phyloP scores from a whole-genome alignment of 2,329 filamentous ascomycete genomes.

The Aspergillus flavus region DNA sequence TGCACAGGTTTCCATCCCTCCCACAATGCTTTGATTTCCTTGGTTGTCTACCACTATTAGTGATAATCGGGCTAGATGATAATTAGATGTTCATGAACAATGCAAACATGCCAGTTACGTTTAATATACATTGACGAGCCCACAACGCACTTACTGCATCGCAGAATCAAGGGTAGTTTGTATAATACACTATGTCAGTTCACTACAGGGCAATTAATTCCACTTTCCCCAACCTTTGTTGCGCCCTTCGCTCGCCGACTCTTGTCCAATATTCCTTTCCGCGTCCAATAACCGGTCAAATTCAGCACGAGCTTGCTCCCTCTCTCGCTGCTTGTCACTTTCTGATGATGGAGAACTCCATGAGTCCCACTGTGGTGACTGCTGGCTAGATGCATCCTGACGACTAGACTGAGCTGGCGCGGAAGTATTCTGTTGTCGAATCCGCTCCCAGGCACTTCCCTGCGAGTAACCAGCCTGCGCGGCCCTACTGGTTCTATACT shows the following conservation, averaged over 20 bases:
- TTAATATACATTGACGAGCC: not conserved
- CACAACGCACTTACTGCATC: not conserved
- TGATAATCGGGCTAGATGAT: not conserved
- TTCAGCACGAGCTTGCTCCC: slow-evolving; percentile 45
- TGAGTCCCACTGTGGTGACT: not conserved
- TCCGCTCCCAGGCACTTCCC: slow-evolving; percentile 43
- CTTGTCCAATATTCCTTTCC: slow-evolving; percentile 34
- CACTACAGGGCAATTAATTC: slow-evolving; percentile 19
- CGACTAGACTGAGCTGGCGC: slow-evolving; percentile 1
- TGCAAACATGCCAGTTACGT: not conserved
- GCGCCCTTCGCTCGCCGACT: slow-evolving; percentile 15
- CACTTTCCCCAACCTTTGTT: slow-evolving; percentile 21
- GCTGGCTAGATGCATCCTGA: not conserved
- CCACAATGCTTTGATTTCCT: not conserved
- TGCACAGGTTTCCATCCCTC: not conserved
- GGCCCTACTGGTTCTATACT: slow-evolving; percentile 29
- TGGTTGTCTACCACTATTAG: not conserved
- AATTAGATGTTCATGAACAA: not conserved
- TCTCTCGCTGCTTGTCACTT: slow-evolving; percentile 29
- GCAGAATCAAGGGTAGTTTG: not conserved
- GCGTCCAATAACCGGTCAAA: slow-evolving; percentile 48
- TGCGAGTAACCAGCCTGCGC: slow-evolving; percentile 8
- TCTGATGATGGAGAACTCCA: slow-evolving; percentile 12
- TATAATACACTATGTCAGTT: not conserved
- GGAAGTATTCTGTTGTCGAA: slow-evolving; percentile 33